These are phyloP conservation scores for Laguncularia racemosa DNA, from an alignment of 345 rosid species.

Conservation along the genomic window DNA sequence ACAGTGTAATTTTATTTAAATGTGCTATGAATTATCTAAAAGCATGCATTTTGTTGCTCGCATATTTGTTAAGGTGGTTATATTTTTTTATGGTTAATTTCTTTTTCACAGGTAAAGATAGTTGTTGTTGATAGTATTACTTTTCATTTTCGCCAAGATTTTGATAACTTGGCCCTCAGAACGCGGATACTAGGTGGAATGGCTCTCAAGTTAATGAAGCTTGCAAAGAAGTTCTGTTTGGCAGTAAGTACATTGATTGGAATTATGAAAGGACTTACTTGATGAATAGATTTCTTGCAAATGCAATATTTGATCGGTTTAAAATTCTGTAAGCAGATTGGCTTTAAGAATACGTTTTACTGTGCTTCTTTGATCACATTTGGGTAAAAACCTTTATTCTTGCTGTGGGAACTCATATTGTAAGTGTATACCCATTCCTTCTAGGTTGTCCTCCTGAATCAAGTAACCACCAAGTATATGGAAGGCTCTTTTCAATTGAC, in stretches of 20 bases:
- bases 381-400: neutral
- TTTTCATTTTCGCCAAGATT: conserved; percentile 96
- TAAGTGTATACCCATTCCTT: neutral
- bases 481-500: conserved; percentile 81
- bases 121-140: conserved; percentile 79
- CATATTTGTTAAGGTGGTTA: neutral
- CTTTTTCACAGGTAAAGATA: conserved; percentile 58
- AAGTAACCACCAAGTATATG: conserved; percentile 66
- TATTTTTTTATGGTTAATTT: neutral
- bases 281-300: neutral
- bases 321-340: no score
- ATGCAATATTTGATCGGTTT: no score
- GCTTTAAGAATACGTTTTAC: no score
- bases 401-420: neutral
- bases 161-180: conserved; percentile 75
- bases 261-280: neutral
- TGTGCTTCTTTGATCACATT: neutral
- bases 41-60: neutral
- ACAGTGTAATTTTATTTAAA: neutral
- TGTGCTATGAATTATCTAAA: neutral
- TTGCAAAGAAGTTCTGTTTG: conserved; percentile 68
- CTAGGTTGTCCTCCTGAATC: conserved; percentile 87
- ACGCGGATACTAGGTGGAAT: conserved; percentile 73
- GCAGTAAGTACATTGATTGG: conserved; percentile 42
- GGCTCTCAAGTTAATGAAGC: conserved; percentile 84